These are phyloP conservation scores for Nicotiana noctiflora DNA, from an alignment of 257 asterid genomes.

Conservation along the genomic window DNA sequence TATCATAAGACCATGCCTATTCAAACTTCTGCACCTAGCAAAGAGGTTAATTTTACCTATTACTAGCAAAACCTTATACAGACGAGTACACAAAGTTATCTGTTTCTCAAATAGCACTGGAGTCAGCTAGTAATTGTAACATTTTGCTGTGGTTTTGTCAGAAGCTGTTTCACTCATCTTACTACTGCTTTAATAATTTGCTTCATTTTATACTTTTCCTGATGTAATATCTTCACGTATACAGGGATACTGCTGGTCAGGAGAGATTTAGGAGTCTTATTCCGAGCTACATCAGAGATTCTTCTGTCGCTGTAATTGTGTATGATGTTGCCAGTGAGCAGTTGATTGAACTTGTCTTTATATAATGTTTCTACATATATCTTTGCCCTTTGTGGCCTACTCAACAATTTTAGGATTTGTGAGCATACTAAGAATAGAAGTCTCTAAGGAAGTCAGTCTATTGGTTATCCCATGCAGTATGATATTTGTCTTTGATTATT, in stretches of 20 bases:
- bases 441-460: neutral
- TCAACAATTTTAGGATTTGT: neutral
- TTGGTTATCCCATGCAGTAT: neutral
- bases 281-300: slow-evolving; percentile 50
- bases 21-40: neutral
- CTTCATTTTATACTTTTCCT: neutral
- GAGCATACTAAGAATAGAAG: neutral
- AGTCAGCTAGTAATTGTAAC: neutral
- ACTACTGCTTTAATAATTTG: neutral
- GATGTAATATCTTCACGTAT: neutral
- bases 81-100: neutral
- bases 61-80: neutral
- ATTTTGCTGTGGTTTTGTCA: neutral
- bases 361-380: neutral
- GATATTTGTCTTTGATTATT: neutral
- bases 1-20: neutral
- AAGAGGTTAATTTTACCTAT: neutral
- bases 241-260: slow-evolving; percentile 61
- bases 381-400: neutral
- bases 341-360: neutral
- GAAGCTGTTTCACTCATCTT: neutral
- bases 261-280: neutral
- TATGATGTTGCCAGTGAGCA: slow-evolving; percentile 47
- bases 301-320: slow-evolving; percentile 50
- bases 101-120: neutral